Evolutionary conservation across 1,284 basidiomycete genomes (phyloP).

Genomic region (Amylostereum areolatum): DNA sequence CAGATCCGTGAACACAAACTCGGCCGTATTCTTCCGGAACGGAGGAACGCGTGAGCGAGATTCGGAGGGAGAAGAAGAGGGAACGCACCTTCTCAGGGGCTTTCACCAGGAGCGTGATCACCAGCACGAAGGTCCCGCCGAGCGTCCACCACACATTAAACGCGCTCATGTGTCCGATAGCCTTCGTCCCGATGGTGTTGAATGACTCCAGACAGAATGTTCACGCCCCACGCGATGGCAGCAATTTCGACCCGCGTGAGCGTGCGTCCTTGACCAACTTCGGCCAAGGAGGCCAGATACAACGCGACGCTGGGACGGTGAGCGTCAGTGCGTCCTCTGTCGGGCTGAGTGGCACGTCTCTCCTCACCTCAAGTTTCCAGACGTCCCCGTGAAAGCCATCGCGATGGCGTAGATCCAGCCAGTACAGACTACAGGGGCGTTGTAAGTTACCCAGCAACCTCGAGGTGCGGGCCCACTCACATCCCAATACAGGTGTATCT

Average conservation of each 20-base stretch:
- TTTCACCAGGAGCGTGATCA: constrained; percentile 49
- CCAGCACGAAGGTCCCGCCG: constrained; percentile 52
- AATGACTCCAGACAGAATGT: constrained; percentile 50
- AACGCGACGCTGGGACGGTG: constrained; percentile 37
- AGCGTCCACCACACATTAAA: constrained; percentile 61
- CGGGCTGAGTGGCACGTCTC: neutral
- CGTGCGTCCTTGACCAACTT: constrained; percentile 40
- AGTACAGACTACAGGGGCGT: constrained; percentile 34
- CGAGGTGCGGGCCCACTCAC: constrained; percentile 26
- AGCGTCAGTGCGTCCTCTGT: neutral
- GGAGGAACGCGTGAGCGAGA: too few relatives aligned
- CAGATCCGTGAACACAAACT: constrained; percentile 53
- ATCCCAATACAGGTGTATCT: constrained; percentile 46
- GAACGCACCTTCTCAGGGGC: constrained; percentile 43
- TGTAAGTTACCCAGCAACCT: neutral
- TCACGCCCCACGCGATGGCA: constrained; percentile 53
- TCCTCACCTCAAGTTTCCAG: constrained; percentile 47
- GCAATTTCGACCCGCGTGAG: constrained; percentile 45
- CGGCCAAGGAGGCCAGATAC: constrained; percentile 48
- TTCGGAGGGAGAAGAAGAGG: neutral
- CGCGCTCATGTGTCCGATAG: constrained; percentile 49
- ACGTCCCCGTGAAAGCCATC: constrained; percentile 56
- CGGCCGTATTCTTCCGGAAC: constrained; percentile 37
- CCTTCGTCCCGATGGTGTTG: constrained; percentile 49
- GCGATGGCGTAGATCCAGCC: constrained; percentile 60